These are phyloP conservation scores for Trypanosomatidae sp. DNA, from an alignment of 208 protist species.

Conservation along the genomic window DNA sequence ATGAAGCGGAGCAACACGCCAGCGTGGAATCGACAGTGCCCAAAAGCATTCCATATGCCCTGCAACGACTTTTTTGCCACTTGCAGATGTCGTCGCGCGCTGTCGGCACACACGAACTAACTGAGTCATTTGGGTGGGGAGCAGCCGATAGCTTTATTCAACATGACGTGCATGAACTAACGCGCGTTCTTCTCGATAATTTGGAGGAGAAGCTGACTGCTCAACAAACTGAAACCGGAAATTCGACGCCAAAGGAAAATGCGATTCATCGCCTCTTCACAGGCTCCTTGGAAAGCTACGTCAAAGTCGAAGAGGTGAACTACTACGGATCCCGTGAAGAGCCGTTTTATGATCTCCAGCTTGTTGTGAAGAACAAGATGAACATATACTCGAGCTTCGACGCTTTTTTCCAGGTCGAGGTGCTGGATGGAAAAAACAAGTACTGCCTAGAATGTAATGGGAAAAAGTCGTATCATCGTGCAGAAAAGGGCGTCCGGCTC, in stretches of 20 bases:
- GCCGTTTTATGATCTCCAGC: constrained; percentile 91
- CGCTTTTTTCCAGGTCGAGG: constrained; percentile 87
- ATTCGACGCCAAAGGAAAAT: constrained; percentile 39
- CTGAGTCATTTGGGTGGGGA: constrained; percentile 92
- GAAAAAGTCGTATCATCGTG: constrained; percentile 74
- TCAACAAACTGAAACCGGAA: constrained; percentile 16
- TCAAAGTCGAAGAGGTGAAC: constrained; percentile 82
- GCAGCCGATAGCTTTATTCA: constrained; percentile 89
- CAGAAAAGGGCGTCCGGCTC: constrained; percentile 86
- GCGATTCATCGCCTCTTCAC: constrained; percentile 76
- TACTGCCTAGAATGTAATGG: constrained; percentile 88
- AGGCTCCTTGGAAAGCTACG: constrained; percentile 78
- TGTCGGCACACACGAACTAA: constrained; percentile 89
- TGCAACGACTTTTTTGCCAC: constrained; percentile 89
- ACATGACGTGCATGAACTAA: constrained; percentile 93
- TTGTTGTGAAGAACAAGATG: constrained; percentile 87
- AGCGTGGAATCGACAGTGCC: constrained; percentile 20
- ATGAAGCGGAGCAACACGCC: constrained; percentile 56
- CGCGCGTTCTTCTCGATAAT: constrained; percentile 83
- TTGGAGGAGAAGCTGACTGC: constrained; percentile 75
- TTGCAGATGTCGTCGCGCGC: constrained; percentile 67
- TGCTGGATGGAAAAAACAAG: constrained; percentile 93
- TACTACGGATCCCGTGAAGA: constrained; percentile 82
- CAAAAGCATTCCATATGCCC: constrained; percentile 87
- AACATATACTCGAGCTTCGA: constrained; percentile 90